Percentiles rank a stretch among this genome's conserved stretches.
These are phyloP conservation scores for Solanum boliviense DNA, from an alignment of 257 asterid genomes.

Conservation along the genomic window DNA sequence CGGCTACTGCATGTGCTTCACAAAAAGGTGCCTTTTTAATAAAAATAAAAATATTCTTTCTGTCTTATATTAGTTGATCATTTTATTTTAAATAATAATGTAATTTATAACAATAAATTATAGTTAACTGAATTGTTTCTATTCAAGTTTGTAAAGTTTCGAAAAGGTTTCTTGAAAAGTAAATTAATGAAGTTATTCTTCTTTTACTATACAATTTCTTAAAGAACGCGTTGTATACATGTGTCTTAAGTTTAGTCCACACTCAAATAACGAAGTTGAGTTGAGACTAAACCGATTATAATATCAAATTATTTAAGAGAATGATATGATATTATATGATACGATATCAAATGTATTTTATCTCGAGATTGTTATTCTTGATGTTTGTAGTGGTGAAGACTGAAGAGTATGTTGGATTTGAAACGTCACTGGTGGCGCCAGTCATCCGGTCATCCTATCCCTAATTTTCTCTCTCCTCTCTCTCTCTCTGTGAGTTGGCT, in stretches of 20 bases:
- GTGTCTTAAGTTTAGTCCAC: not conserved
- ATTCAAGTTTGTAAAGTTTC: too few relatives aligned
- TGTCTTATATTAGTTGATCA: fast-evolving
- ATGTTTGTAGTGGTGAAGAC: not conserved
- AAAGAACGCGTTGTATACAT: not conserved
- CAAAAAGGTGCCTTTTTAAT: not conserved
- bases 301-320: too few relatives aligned
- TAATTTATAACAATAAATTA: too few relatives aligned
- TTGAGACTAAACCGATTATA: too few relatives aligned
- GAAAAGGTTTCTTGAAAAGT: not conserved
- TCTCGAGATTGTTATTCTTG: not conserved
- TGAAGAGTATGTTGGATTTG: not conserved
- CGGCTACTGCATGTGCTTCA: conserved; percentile 18
- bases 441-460: not conserved
- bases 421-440: conserved; percentile 8
- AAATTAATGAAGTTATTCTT: not conserved
- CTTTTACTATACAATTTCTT: not conserved
- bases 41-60: fast-evolving
- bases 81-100: too few relatives aligned
- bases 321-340: too few relatives aligned
- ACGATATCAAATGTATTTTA: not conserved
- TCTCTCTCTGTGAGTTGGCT: conserved; percentile 5
- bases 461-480: not conserved
- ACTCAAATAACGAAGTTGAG: fast-evolving
- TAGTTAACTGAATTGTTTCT: too few relatives aligned